Base-by-base conservation (phyloP, 352 stramenopile genomes). In the Peronospora belbahrii region DNA sequence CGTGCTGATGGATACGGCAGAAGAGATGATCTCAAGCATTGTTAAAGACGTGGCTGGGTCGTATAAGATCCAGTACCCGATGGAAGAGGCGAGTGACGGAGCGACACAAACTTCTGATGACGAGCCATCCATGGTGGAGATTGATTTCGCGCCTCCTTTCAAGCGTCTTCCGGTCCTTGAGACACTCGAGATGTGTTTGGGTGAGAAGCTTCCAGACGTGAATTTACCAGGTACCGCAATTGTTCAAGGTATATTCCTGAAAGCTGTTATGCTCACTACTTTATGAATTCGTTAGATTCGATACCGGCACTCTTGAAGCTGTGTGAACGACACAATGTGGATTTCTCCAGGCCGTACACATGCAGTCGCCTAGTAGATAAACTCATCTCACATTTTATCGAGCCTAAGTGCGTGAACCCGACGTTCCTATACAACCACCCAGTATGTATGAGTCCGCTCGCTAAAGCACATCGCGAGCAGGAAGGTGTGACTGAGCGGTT, bases 391-490 rank as follows among this genome's bases (percentile, higher is more conserved):
- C 88, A 99, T 61, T 99, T 98, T 55, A 75, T 99, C 34, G 96
- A 99, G 65, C 78, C 78, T 10, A 62, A 70, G 59, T 91, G 79
- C 41, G 68, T 97, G 38, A 88, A 98, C 64, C 96, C 96, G 38
- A 98, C 95, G 32, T 99, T 99, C 65, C 88, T 99, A 59, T 98
- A 89, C 48, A 97, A 99, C 59, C 95, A 99, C 62, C 96, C 96
- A 18, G 81, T 92, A 55, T 96, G 97, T 42, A 98, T 98, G 90
- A 98, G 92, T 67, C 95, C 96, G 22, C 64, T 99, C 27, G 76
- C 78, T 20, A 98, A 98, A 61, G 76, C 88, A 36, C 95, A 98
- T 53, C 80, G 95, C 31, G 77, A 86, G 10, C 95, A 98, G 62
- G 56, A 74, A 9, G 81, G 85, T 23, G 67, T 99, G 48, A 98